Evolutionary conservation across 768 basidiomycete genomes (phyloP).

Genomic region (Suillus tomentosus): DNA sequence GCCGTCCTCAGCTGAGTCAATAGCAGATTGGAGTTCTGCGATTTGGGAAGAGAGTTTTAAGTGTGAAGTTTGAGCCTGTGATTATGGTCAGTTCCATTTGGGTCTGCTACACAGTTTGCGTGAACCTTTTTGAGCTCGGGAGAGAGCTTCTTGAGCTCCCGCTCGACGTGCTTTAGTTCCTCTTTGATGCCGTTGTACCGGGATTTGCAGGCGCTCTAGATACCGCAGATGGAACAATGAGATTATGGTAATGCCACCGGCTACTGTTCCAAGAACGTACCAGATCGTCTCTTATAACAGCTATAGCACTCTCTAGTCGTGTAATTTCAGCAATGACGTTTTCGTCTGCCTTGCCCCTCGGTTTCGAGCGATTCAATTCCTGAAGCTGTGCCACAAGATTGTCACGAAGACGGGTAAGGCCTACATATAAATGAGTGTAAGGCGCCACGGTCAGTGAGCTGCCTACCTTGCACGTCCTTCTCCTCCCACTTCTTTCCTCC

Average conservation of each 20-base stretch:
- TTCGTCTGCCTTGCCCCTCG: conserved; percentile 84
- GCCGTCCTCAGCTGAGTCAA: conserved; percentile 79
- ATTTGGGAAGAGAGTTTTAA: conserved; percentile 56
- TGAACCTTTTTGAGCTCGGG: conserved; percentile 75
- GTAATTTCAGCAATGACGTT: conserved; percentile 73
- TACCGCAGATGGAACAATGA: not conserved
- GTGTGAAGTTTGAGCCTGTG: conserved; percentile 57
- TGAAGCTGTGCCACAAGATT: conserved; percentile 70
- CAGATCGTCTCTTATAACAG: conserved; percentile 80
- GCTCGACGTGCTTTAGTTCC: conserved; percentile 80
- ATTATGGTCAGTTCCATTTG: not conserved
- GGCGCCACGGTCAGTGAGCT: conserved; percentile 14
- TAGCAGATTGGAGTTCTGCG: conserved; percentile 49
- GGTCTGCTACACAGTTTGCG: not conserved
- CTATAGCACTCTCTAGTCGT: conserved; percentile 75
- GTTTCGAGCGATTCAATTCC: conserved; percentile 83
- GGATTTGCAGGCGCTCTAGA: conserved; percentile 72
- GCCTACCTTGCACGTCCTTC: conserved; percentile 82
- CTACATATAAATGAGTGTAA: conserved; percentile 24
- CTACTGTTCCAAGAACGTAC: conserved; percentile 42
- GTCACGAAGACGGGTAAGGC: conserved; percentile 65
- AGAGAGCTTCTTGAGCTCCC: conserved; percentile 62
- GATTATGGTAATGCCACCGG: not conserved
- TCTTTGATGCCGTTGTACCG: conserved; percentile 78
- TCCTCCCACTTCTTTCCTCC: conserved; percentile 93